Base-by-base conservation (phyloP, 805 yeast genomes). In the Wickerhamomyces queroliae region DNA sequence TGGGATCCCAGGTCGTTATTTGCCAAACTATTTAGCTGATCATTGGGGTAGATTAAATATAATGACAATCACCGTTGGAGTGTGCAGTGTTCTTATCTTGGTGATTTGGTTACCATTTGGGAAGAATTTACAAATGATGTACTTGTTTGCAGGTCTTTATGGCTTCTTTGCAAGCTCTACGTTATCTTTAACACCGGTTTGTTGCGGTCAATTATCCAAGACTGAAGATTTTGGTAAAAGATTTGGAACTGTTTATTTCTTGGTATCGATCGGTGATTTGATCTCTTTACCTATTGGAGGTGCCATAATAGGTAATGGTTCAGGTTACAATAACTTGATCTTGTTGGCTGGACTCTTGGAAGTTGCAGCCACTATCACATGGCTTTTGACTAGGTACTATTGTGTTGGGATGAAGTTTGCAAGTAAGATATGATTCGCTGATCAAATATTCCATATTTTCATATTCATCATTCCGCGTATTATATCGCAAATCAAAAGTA, bases 31-130 rank as follows among this genome's bases (percentile, higher is more conserved):
- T 36, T 42, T 69, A 4, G 79, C 84, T 3, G 85, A 78, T 49
- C 52, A 52, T 23, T 47, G 64, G 35, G 88, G 88, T 3, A 64
- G 72, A 18, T 78, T 71, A 56, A 81, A 79, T 52, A 67, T 78
- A 38, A 74, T 78, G 73, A 56, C 68, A 10, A 33, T 65, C 3
- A 69, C 78, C 63, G 55, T 73, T n/a, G 25, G 56, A 3, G 59
- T 76, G 7, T 62, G 74, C n/a, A 61, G 70, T 1, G 11, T 80
- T 0, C 56, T 75, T 16, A 66, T 76, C 3, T 62, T 82, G 35
- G 65, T 67, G 0, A 50, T 82, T n/a, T 81, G 89, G 89, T 58
- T 80, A 17, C 89, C 90, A 1, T 72, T 79, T 40, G 88, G 86
- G 1, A 41, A 53, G 8, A 47, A 56, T 36, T 39, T 63, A 22